These are phyloP conservation scores for Parsonsia alboflavescens DNA, from an alignment of 257 asterid species.

Conservation along the genomic window DNA sequence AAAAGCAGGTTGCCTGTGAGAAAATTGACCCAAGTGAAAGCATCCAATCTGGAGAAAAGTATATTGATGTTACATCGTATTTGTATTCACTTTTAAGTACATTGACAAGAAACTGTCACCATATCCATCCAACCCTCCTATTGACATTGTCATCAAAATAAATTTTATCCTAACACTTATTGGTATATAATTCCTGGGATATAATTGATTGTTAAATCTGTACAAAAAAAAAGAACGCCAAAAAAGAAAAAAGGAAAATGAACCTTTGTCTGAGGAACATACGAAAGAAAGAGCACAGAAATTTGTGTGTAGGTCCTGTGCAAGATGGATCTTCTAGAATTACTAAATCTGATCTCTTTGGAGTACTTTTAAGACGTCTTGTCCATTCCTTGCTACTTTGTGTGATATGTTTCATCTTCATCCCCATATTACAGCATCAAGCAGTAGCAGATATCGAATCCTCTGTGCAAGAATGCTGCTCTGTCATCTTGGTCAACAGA, in stretches of 20 bases:
- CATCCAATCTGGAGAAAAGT: neutral
- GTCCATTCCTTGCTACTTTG: neutral
- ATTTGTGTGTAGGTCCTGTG: neutral
- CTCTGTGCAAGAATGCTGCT: neutral
- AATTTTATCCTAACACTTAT: neutral
- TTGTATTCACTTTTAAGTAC: neutral
- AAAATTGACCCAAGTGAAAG: neutral
- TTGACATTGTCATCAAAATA: neutral
- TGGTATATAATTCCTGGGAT: neutral
- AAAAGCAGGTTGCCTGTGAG: neutral
- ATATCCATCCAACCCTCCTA: neutral
- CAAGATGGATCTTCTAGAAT: neutral
- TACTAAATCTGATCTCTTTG: neutral
- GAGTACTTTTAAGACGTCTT: neutral
- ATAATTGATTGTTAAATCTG: neutral
- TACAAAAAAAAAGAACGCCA: neutral
- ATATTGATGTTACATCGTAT: neutral
- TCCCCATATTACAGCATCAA: neutral
- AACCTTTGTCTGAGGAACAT: conserved; percentile 5
- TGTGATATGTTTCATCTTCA: neutral
- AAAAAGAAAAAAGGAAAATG: neutral
- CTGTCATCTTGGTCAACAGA: neutral
- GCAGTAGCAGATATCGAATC: neutral
- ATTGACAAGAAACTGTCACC: neutral
- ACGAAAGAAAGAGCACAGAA: neutral